A percentile compares a stretch with the other conserved stretches of the same genome.
Conservation (phyloP, 306 rosid genomes). For the Trichosanthes cucumerina region DNA sequence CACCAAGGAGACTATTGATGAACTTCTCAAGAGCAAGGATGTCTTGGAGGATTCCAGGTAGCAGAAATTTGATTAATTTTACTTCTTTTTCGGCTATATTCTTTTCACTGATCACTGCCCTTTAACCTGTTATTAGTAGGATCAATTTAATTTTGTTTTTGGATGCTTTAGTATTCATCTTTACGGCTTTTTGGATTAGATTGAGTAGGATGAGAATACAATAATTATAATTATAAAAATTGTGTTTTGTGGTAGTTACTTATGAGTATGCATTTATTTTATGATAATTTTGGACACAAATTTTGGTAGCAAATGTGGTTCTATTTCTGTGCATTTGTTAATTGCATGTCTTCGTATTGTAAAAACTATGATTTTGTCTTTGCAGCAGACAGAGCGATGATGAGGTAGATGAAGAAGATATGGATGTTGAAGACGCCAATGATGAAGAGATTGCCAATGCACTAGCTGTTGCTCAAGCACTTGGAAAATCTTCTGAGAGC, state of each 20-base stretch:
- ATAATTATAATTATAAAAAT: neutral
- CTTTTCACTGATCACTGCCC: neutral
- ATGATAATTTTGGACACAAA: no score
- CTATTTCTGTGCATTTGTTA: neutral
- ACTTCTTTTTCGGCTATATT: neutral
- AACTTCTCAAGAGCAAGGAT: conserved; percentile 27
- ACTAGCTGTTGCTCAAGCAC: conserved; percentile 47
- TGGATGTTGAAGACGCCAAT: conserved; percentile 20
- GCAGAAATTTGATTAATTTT: neutral
- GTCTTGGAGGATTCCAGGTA: conserved; percentile 23
- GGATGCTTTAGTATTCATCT: no score
- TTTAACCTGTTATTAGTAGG: neutral
- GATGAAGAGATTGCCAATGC: conserved; percentile 42
- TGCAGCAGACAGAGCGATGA: conserved; percentile 31
- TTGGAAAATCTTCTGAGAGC: conserved; percentile 31
- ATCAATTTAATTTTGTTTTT: neutral
- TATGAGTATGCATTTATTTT: neutral
- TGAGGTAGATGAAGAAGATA: conserved; percentile 35
- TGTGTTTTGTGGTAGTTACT: neutral
- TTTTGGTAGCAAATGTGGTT: neutral
- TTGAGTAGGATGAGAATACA: neutral
- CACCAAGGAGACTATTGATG: conserved; percentile 49
- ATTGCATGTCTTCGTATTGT: neutral
- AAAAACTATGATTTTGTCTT: neutral
- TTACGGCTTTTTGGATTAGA: no score